Evolutionary conservation across 2,329 filamentous ascomycete species (phyloP).

Genomic region (Aspergillus jensenii): DNA sequence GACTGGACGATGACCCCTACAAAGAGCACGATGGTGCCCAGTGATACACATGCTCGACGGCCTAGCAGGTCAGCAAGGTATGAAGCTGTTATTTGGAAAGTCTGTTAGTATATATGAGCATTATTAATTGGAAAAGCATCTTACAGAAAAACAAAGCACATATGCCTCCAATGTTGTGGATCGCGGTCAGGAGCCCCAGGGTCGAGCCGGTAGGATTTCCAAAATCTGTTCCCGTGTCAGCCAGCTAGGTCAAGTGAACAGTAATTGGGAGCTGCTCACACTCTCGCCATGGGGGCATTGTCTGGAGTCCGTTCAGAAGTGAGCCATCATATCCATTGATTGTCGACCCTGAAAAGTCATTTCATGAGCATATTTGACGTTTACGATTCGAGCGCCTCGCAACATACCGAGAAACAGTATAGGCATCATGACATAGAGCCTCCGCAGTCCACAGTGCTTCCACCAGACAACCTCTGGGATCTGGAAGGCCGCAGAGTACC

Average conservation of each 20-base stretch:
- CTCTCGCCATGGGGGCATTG: conserved; percentile 18
- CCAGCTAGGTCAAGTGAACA: background rate
- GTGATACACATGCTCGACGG: conserved; percentile 13
- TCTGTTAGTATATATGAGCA: background rate
- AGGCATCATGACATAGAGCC: conserved; percentile 18
- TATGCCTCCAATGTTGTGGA: conserved; percentile 18
- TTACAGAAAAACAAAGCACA: conserved; percentile 19
- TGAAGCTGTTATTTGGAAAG: conserved; percentile 10
- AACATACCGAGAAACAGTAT: conserved; percentile 9
- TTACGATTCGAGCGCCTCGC: background rate
- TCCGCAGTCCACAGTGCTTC: conserved; percentile 13
- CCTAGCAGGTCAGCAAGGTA: conserved; percentile 20
- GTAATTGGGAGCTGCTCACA: conserved; percentile 8
- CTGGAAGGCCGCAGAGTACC: background rate
- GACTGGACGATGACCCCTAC: conserved; percentile 20
- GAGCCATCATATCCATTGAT: conserved; percentile 22
- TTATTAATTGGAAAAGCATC: background rate
- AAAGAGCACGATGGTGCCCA: conserved; percentile 18
- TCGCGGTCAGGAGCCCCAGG: conserved; percentile 18
- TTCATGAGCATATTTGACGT: background rate
- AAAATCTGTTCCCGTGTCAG: conserved; percentile 10
- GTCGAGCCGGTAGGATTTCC: conserved; percentile 12
- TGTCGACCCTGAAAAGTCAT: conserved; percentile 3
- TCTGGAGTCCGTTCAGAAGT: conserved; percentile 19
- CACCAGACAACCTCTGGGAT: conserved; percentile 17